phyloP scores from a whole-genome alignment of 306 rosid genomes.

The Lathyrus oleraceus region DNA sequence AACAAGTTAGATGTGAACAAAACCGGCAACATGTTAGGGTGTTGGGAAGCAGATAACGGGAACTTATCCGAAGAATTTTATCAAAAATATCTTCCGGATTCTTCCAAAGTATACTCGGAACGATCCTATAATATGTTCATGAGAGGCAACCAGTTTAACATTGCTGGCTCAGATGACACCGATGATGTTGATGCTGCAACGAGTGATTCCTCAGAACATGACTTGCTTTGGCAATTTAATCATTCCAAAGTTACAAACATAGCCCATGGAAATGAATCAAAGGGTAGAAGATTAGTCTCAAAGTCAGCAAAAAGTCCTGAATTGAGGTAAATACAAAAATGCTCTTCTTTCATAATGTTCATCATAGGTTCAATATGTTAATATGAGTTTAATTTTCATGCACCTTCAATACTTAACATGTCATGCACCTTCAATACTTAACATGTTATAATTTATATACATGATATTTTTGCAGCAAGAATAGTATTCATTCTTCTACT shows the following conservation, averaged over 20 bases:
- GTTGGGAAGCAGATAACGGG: slow-evolving; percentile 79
- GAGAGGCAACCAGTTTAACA: slow-evolving; percentile 60
- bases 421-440: not conserved
- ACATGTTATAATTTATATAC: slow-evolving; percentile 17
- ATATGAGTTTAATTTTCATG: not conserved
- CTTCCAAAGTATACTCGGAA: slow-evolving; percentile 66
- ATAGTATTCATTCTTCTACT: slow-evolving; percentile 45
- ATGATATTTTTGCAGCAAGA: slow-evolving; percentile 57
- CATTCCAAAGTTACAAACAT: slow-evolving; percentile 58
- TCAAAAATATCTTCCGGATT: slow-evolving; percentile 85
- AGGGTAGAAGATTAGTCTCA: slow-evolving; percentile 47
- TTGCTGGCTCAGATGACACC: slow-evolving; percentile 63
- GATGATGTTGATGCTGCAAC: slow-evolving; percentile 94
- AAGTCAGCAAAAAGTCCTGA: slow-evolving; percentile 63
- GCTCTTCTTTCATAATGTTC: not conserved
- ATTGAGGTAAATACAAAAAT: slow-evolving; percentile 59
- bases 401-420: not conserved
- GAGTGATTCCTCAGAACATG: slow-evolving; percentile 92
- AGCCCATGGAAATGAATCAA: slow-evolving; percentile 58
- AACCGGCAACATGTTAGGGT: slow-evolving; percentile 56
- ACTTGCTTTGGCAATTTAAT: slow-evolving; percentile 90
- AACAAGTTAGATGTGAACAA: slow-evolving; percentile 76
- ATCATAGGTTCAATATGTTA: not conserved
- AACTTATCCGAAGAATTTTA: slow-evolving; percentile 64
- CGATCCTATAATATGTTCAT: slow-evolving; percentile 63